Conservation (phyloP, 441 rosid genomes). For the Capsella rubella region DNA sequence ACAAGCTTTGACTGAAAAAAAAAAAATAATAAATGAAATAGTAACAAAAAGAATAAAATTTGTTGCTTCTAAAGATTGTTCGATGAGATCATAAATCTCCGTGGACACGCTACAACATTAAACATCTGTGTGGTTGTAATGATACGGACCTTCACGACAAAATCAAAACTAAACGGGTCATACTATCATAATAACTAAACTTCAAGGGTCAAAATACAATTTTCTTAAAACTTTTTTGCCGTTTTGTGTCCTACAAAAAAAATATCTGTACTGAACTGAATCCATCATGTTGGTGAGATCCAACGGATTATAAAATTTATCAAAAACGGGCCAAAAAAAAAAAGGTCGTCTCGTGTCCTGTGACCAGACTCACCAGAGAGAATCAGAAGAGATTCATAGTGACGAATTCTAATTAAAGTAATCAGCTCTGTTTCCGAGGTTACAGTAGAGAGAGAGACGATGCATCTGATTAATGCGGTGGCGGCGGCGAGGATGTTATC, state of each 20-base stretch:
- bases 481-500: slow-evolving; percentile 64
- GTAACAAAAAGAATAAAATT: too few relatives aligned
- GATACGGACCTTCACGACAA: background rate
- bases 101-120: slow-evolving; percentile 15
- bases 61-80: slow-evolving; percentile 10
- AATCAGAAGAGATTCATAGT: slow-evolving; percentile 31
- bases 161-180: background rate
- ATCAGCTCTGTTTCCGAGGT: background rate
- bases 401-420: background rate
- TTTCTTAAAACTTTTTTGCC: background rate
- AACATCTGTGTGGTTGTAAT: background rate
- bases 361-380: background rate
- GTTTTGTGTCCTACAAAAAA: slow-evolving; percentile 4
- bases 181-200: background rate
- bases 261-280: slow-evolving; percentile 23
- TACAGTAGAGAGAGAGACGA: slow-evolving; percentile 20
- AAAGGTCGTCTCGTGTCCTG: background rate
- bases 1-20: too few relatives aligned
- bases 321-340: background rate
- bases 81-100: slow-evolving; percentile 9
- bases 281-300: slow-evolving; percentile 31
- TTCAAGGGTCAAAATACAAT: background rate
- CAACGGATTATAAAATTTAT: slow-evolving; percentile 22
- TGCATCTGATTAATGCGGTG: slow-evolving; percentile 70
- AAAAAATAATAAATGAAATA: background rate